Conservation (phyloP, 83 land plant species). For the Picea engelmannii region DNA sequence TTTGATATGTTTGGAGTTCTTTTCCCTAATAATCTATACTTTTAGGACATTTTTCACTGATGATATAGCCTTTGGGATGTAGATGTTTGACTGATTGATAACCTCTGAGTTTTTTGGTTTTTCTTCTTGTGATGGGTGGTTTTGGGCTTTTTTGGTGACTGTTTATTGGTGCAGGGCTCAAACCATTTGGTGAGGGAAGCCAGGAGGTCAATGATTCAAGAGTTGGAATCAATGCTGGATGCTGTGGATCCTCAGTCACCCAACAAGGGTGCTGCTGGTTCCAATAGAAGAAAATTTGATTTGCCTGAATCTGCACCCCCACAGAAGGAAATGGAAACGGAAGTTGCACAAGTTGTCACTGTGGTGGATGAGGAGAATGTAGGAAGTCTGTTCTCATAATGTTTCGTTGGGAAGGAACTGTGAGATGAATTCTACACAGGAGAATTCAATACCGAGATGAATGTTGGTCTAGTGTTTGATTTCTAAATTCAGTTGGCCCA, state of each 20-base stretch:
- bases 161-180: constrained; percentile 39
- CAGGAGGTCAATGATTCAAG: constrained; percentile 66
- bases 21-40: background rate
- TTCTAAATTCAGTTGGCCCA: background rate
- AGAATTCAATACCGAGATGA: background rate
- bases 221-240: constrained; percentile 76
- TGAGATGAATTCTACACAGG: background rate
- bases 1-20: background rate
- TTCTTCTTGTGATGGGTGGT: background rate
- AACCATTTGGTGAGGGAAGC: constrained; percentile 65
- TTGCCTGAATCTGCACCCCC: constrained; percentile 34
- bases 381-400: constrained; percentile 3
- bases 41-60: background rate
- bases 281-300: constrained; percentile 58
- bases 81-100: background rate
- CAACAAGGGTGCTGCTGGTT: constrained; percentile 35
- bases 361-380: constrained; percentile 41
- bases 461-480: background rate
- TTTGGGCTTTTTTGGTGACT: background rate
- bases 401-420: constrained; percentile 5
- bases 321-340: constrained; percentile 50
- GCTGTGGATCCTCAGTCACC: constrained; percentile 73
- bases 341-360: constrained; percentile 57
- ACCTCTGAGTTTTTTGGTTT: background rate
- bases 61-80: background rate